These are phyloP conservation scores for Casaregolazyma suthepensis DNA, from an alignment of 1,139 yeast species.

Conservation along the genomic window DNA sequence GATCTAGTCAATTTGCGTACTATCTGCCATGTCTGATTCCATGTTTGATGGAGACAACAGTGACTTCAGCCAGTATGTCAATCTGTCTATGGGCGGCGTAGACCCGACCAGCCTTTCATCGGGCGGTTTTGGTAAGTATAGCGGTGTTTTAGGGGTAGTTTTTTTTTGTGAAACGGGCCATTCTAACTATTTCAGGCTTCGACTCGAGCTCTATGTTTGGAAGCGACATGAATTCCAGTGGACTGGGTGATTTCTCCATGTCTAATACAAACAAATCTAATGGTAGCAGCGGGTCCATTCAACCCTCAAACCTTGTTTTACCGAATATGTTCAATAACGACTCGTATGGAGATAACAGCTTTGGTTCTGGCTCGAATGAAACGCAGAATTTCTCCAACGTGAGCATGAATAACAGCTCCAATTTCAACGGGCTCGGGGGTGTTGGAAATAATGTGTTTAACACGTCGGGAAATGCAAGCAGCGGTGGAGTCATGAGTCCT, in stretches of 20 bases:
- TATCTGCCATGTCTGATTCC: constrained; percentile 7
- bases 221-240: constrained; percentile 3
- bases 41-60: constrained; percentile 5
- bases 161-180: neutral
- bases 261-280: constrained; percentile 1
- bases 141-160: neutral
- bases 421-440: neutral
- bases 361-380: constrained; percentile 1
- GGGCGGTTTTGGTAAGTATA: constrained; percentile 3
- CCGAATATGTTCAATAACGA: constrained; percentile 18
- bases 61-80: constrained; percentile 8
- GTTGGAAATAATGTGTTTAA: neutral
- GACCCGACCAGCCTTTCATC: constrained; percentile 5
- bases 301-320: constrained; percentile 21
- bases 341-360: neutral
- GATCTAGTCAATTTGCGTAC: neutral
- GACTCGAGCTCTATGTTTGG: constrained; percentile 9
- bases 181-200: constrained; percentile 3
- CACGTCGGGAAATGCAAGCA: neutral
- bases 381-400: constrained; percentile 11
- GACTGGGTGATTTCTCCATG: constrained; percentile 3
- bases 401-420: neutral
- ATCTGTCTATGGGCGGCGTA: constrained; percentile 3
- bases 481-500: constrained; percentile 6
- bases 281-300: constrained; percentile 12